phyloP scores from a whole-genome alignment of 306 rosid genomes.

The Arachis hypogaea region DNA sequence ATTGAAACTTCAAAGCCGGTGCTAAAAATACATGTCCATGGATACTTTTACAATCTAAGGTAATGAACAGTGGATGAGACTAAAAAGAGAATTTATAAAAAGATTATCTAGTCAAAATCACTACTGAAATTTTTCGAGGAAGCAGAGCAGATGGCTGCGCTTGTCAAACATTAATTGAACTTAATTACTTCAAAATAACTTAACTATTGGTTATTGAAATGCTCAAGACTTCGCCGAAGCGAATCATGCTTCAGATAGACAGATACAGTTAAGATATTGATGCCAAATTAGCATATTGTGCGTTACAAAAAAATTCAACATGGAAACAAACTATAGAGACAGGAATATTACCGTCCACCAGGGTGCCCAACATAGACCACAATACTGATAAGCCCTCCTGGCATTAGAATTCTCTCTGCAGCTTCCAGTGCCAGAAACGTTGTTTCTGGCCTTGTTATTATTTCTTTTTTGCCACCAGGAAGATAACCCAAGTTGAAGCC shows the following conservation, averaged over 20 bases:
- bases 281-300: slow-evolving; percentile 17
- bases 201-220: slow-evolving; percentile 1
- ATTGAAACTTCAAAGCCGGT: too few relatives aligned
- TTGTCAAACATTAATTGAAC: background rate
- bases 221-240: background rate
- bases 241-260: background rate
- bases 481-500: slow-evolving; percentile 94
- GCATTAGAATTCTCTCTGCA: slow-evolving; percentile 60
- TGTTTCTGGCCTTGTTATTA: slow-evolving; percentile 72
- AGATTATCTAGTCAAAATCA: background rate
- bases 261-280: slow-evolving; percentile 11
- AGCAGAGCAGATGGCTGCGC: background rate
- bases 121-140: background rate
- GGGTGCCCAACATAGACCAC: slow-evolving; percentile 91
- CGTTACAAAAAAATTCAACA: background rate
- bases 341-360: slow-evolving; percentile 77
- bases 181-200: background rate
- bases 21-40: too few relatives aligned
- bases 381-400: slow-evolving; percentile 84
- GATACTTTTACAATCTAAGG: too few relatives aligned
- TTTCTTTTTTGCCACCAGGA: slow-evolving; percentile 87
- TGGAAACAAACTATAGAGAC: slow-evolving; percentile 8
- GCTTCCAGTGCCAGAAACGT: slow-evolving; percentile 75
- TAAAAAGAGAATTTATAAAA: too few relatives aligned
- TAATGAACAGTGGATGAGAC: too few relatives aligned